Conservation (phyloP, 1,284 basidiomycete genomes). For the Leccinum idahoense region DNA sequence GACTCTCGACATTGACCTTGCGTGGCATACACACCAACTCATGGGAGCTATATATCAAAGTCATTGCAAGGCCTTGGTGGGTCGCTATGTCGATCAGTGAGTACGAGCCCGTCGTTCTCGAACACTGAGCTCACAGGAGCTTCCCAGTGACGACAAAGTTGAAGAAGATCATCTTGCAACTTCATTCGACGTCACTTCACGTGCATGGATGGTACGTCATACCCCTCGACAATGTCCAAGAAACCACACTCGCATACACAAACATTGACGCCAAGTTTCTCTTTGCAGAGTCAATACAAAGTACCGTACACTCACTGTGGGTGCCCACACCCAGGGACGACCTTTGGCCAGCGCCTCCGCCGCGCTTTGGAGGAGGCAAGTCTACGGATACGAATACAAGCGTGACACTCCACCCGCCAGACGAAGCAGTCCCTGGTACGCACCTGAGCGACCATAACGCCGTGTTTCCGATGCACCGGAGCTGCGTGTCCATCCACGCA, state of each 20-base stretch:
- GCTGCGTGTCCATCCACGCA: too few relatives aligned
- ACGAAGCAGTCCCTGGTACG: conserved; percentile 32
- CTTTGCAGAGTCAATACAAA: conserved; percentile 33
- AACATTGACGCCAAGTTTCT: neutral
- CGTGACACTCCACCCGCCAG: conserved; percentile 15
- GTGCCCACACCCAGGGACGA: conserved; percentile 41
- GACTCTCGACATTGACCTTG: too few relatives aligned
- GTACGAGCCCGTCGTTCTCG: conserved; percentile 1
- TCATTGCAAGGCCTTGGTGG: conserved; percentile 30
- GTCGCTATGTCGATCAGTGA: conserved; percentile 38
- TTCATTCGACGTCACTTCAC: conserved; percentile 41
- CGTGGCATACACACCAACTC: too few relatives aligned
- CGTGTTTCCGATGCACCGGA: too few relatives aligned
- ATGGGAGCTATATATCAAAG: conserved; percentile 22
- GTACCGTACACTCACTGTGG: conserved; percentile 45
- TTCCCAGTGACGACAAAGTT: conserved; percentile 44
- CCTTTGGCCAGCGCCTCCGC: conserved; percentile 33
- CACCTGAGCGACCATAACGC: conserved; percentile 35
- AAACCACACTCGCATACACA: neutral
- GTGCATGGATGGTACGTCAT: conserved; percentile 36
- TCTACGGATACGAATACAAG: neutral
- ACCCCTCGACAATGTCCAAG: too few relatives aligned
- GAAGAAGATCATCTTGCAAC: conserved; percentile 38
- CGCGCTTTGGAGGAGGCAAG: conserved; percentile 1
- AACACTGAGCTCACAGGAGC: too few relatives aligned